Base-by-base conservation (phyloP, 108 stramenopile species). In the Cyclotella atomus region DNA sequence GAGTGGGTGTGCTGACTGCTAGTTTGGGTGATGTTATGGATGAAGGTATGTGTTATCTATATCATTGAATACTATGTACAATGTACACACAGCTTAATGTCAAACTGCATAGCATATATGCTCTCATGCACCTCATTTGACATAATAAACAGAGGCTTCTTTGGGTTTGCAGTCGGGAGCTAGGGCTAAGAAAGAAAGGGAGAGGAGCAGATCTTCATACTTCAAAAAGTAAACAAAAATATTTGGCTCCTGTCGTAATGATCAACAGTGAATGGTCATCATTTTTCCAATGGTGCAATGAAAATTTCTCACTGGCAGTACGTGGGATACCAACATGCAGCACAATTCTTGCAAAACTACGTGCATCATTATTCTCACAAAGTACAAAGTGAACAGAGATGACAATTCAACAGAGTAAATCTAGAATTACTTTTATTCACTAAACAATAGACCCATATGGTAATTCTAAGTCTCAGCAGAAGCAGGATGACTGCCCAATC, bases 181-280 rank as follows among this genome's bases (percentile, higher is more conserved):
- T 24, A 70, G 85, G 56, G 91, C 93, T 12, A 91, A 91, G 79
- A 94, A 94, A 50, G 93, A 94, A 65, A 90, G 88, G 57, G 93
- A 94, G 35, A 83, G 93, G 64, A 91, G 88, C 60, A 79, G 89
- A 60, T 91, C 93, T 9, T 90, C 89, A 0, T 94, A 91, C 76
- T 94, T 91, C 77, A 94, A 91, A 77, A 89, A 88, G 61, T 79
- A 71, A 76, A 34, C 3, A 30, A 29, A 16, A 3, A 57, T 17
- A 14, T 25, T 55, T 9, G 8, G 59, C 41, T n/a, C n/a, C n/a
- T n/a, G n/a, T n/a, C n/a, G n/a, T n/a, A n/a, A n/a, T n/a, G n/a
- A n/a, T n/a, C n/a, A n/a, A n/a, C n/a, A n/a, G n/a, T n/a, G n/a
- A n/a, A n/a, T n/a, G n/a, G n/a, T n/a, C n/a, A n/a, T n/a, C n/a